These are phyloP conservation scores for Nepenthes gracilis DNA, from an alignment of 148 eudicot species.

Conservation along the genomic window DNA sequence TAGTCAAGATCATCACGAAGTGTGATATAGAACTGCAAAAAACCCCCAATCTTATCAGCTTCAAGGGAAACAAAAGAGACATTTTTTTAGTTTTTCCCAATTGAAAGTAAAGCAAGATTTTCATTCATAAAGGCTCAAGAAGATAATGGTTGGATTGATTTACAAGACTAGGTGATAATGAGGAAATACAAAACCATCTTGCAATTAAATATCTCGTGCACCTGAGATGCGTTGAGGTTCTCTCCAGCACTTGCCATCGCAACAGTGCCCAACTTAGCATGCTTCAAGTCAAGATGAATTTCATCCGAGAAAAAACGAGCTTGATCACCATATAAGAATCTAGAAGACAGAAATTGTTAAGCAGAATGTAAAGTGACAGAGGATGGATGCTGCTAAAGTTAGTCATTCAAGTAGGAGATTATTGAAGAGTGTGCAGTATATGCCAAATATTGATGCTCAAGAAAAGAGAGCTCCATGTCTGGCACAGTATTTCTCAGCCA, in stretches of 20 bases:
- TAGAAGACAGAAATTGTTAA: conserved; percentile 14
- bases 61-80: background rate
- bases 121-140: no score
- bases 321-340: conserved; percentile 81
- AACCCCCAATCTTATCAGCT: background rate
- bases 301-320: conserved; percentile 93
- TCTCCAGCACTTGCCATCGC: conserved; percentile 98
- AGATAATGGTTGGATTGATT: no score
- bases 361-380: background rate
- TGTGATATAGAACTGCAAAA: conserved; percentile 78
- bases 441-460: no score
- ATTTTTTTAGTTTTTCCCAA: background rate
- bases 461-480: no score
- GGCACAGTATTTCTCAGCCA: no score
- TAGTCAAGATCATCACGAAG: conserved; percentile 85
- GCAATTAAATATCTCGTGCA: conserved; percentile 6
- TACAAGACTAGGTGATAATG: no score
- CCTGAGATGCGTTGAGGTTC: conserved; percentile 93
- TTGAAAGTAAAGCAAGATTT: no score
- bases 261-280: conserved; percentile 74
- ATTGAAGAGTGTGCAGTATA: no score
- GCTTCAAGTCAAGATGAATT: conserved; percentile 70
- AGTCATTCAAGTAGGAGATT: no score
- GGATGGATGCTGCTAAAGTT: no score
- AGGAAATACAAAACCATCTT: no score